Evolutionary conservation across 768 basidiomycete genomes (phyloP).

Genomic region (Holtermannia corniformis): DNA sequence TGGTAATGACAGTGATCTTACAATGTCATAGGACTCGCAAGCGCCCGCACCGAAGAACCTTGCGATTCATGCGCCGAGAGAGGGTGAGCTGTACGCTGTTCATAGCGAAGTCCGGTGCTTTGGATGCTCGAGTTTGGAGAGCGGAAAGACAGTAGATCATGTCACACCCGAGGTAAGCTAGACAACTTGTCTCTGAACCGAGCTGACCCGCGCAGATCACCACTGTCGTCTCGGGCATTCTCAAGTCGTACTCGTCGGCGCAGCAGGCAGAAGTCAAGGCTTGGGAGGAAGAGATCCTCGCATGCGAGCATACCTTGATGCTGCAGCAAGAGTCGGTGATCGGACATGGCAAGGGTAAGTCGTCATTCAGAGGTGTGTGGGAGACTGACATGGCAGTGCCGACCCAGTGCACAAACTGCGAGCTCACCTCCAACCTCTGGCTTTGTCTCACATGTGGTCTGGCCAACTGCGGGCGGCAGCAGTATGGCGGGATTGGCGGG

Average conservation of each 20-base stretch:
- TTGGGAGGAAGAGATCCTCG: conserved; percentile 87
- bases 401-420: conserved; percentile 71
- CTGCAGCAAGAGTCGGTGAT: conserved; percentile 47
- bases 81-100: conserved; percentile 78
- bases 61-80: conserved; percentile 64
- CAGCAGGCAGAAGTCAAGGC: conserved; percentile 91
- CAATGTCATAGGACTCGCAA: conserved; percentile 53
- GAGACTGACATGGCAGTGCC: conserved; percentile 49
- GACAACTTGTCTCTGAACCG: too few relatives aligned
- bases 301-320: conserved; percentile 71
- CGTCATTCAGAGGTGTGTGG: not conserved
- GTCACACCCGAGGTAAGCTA: conserved; percentile 26
- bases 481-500: conserved; percentile 69
- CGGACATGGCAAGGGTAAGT: conserved; percentile 21
- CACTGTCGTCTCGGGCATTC: conserved; percentile 55
- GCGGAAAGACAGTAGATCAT: conserved; percentile 21
- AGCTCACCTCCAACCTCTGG: conserved; percentile 87
- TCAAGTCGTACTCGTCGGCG: conserved; percentile 75
- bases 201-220: conserved; percentile 46
- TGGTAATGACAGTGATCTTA: conserved; percentile 1
- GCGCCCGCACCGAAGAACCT: conserved; percentile 84
- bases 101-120: conserved; percentile 63
- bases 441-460: conserved; percentile 84
- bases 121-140: conserved; percentile 47
- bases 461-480: conserved; percentile 78